These are phyloP conservation scores for Candida nitratophila DNA, from an alignment of 805 yeast species.

Conservation along the genomic window DNA sequence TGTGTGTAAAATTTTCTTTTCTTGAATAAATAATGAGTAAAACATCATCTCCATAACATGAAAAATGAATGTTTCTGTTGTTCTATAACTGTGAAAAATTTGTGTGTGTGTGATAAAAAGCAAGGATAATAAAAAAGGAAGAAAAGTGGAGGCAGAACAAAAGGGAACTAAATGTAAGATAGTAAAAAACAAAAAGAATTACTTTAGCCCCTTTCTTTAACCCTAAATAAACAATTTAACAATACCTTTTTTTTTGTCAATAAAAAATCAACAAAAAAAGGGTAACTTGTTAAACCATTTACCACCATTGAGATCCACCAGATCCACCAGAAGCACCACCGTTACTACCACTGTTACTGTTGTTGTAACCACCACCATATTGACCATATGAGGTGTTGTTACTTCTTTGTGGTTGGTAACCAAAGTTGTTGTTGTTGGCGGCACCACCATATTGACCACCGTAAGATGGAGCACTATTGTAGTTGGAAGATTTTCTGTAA, in stretches of 20 bases:
- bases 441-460: conserved; percentile 26
- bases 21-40: background rate
- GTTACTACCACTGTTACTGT: too few species aligned
- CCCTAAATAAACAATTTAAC: too few species aligned
- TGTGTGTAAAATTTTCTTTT: background rate
- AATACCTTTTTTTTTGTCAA: too few species aligned
- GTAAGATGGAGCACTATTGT: conserved; percentile 14
- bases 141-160: background rate
- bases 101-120: background rate
- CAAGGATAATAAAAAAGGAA: background rate
- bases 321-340: too few species aligned
- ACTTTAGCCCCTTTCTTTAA: too few species aligned
- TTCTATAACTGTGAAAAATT: conserved; percentile 1
- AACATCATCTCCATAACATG: background rate
- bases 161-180: too few species aligned
- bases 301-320: conserved; percentile 29
- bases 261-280: background rate
- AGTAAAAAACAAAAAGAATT: too few species aligned
- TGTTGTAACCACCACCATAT: background rate
- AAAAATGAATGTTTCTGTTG: background rate
- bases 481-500: conserved; percentile 37
- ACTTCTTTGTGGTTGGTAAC: conserved; percentile 14
- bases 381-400: background rate
- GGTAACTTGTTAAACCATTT: too few species aligned
- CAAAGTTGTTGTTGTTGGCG: conserved; percentile 27